These are phyloP conservation scores for Plasmodium gonderi DNA, from an alignment of 169 alveolate genomes.

Conservation along the genomic window DNA sequence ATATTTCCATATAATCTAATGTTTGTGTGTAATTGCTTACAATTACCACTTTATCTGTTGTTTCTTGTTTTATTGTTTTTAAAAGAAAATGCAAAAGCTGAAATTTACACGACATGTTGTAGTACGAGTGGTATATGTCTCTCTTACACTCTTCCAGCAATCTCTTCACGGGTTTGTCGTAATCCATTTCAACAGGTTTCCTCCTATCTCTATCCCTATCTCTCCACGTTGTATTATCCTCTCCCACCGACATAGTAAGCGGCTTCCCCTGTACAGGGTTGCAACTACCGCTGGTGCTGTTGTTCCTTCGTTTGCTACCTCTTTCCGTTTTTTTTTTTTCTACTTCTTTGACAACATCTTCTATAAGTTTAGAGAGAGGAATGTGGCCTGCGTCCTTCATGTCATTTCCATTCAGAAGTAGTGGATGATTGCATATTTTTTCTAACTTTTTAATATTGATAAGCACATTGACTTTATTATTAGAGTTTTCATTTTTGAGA, in stretches of 20 bases:
- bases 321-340: background rate
- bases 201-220: background rate
- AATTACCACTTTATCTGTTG: conserved; percentile 91
- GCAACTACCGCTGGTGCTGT: background rate
- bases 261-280: background rate
- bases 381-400: conserved; percentile 81
- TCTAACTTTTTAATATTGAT: conserved; percentile 52
- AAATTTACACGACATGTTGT: conserved; percentile 77
- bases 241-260: no score
- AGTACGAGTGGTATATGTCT: conserved; percentile 32
- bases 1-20: conserved; percentile 89
- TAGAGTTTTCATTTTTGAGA: conserved; percentile 19
- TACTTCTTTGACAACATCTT: conserved; percentile 42
- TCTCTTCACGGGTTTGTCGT: conserved; percentile 52
- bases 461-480: conserved; percentile 35
- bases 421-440: conserved; percentile 44
- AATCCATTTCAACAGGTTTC: conserved; percentile 30
- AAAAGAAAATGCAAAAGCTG: conserved; percentile 80
- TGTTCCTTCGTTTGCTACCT: background rate
- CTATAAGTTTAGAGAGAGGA: conserved; percentile 74
- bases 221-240: no score
- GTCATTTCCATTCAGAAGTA: conserved; percentile 17
- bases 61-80: conserved; percentile 81
- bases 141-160: conserved; percentile 46
- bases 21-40: conserved; percentile 94